Conservation (phyloP, 192 early-diverging fungal genomes). For the Coemansia asiatica region DNA sequence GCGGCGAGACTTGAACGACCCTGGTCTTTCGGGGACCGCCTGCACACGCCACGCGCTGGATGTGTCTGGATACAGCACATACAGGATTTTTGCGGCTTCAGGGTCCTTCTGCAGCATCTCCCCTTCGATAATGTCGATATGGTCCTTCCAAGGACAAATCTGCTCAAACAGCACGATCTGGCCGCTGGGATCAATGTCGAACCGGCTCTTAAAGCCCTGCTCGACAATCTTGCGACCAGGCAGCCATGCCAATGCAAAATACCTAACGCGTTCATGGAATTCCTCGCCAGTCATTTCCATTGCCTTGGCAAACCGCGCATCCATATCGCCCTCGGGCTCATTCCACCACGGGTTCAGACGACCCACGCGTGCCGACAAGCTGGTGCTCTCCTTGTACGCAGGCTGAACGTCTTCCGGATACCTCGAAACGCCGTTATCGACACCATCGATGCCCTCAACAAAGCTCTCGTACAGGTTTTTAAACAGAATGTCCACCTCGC, state of each 20-base stretch:
- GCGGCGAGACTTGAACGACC: conserved; percentile 72
- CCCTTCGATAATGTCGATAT: conserved; percentile 71
- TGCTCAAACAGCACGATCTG: conserved; percentile 79
- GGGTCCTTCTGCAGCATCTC: conserved; percentile 55
- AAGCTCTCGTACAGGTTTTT: conserved; percentile 82
- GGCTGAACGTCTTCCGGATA: conserved; percentile 81
- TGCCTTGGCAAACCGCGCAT: conserved; percentile 67
- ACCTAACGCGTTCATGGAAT: conserved; percentile 66
- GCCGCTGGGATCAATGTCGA: conserved; percentile 69
- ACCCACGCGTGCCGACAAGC: conserved; percentile 75
- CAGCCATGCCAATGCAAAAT: conserved; percentile 77
- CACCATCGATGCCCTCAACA: conserved; percentile 77
- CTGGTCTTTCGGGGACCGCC: conserved; percentile 60
- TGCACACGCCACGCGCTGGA: conserved; percentile 75
- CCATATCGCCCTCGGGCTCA: conserved; percentile 72
- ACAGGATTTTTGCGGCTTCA: conserved; percentile 58
- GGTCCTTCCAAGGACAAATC: conserved; percentile 94
- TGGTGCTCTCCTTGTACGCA: conserved; percentile 79
- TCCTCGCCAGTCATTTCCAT: conserved; percentile 78
- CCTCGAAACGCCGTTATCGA: conserved; percentile 91
- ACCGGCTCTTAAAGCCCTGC: conserved; percentile 60
- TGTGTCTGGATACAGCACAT: conserved; percentile 78
- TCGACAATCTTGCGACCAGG: conserved; percentile 87
- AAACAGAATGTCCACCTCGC: conserved; percentile 68
- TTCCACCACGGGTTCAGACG: conserved; percentile 96